Conservation (phyloP, 768 basidiomycete species). For the Phaeolepiota aurea region DNA sequence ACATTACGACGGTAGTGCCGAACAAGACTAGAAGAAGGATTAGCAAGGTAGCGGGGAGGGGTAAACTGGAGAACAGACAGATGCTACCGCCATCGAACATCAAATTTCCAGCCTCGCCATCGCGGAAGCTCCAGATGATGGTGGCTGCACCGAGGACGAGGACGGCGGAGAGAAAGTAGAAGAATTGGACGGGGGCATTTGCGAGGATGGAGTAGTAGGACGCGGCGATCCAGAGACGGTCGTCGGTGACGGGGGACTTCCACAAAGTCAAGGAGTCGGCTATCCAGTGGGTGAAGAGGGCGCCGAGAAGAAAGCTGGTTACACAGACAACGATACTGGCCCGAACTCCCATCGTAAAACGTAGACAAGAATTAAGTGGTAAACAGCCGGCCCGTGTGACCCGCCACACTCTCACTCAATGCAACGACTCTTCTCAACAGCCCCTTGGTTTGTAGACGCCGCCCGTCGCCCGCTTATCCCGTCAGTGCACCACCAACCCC, state of each 20-base stretch:
- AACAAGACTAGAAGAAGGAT: slow-evolving; percentile 54
- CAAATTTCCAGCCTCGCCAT: slow-evolving; percentile 73
- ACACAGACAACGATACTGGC: slow-evolving; percentile 67
- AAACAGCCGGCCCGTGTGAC: too few species aligned
- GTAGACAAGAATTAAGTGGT: too few species aligned
- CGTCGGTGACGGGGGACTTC: slow-evolving; percentile 84
- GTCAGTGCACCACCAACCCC: slow-evolving; percentile 13
- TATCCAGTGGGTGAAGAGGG: slow-evolving; percentile 86
- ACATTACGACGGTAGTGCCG: slow-evolving; percentile 60
- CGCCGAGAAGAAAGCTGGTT: slow-evolving; percentile 75
- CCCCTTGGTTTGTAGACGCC: slow-evolving; percentile 71
- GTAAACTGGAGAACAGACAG: slow-evolving; percentile 39
- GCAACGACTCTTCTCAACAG: too few species aligned
- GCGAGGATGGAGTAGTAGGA: slow-evolving; percentile 75
- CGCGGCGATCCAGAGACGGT: slow-evolving; percentile 76
- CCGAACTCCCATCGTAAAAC: slow-evolving; percentile 58
- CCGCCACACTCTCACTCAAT: too few species aligned
- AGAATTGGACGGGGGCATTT: slow-evolving; percentile 47
- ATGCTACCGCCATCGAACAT: slow-evolving; percentile 92
- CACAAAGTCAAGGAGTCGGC: slow-evolving; percentile 88
- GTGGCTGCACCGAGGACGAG: slow-evolving; percentile 54
- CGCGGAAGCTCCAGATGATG: slow-evolving; percentile 71
- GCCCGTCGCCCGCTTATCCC: too few species aligned
- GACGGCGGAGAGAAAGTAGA: slow-evolving; percentile 50
- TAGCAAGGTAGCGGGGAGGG: slow-evolving; percentile 2